Evolutionary conservation across 2,329 filamentous ascomycete species (phyloP), one percentile per base, ranked within the genome.

Genomic region (Zymoseptoria crescenta): DNA sequence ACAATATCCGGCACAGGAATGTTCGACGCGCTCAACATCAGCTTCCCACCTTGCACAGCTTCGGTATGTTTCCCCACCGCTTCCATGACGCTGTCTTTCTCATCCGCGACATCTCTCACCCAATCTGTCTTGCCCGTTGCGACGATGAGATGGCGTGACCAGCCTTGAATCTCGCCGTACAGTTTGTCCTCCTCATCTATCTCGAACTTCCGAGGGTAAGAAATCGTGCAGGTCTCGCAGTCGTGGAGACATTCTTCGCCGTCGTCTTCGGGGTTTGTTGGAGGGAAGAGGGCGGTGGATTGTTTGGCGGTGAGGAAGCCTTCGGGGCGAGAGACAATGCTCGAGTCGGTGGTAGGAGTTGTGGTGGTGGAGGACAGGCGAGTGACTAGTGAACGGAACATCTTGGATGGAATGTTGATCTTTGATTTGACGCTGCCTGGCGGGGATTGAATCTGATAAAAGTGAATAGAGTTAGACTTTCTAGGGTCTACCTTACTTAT

Each of bases 121-220:
- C 94, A 99, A 75, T 99, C 94, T 27, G 87, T 83, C 82, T 96
- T 96, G 62, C 91, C 90, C n/a, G 94, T 99, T 24, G 91, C 94
- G 16, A 97, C 91, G 30, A 99, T 78, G 62, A 96, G 72, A 75
- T 99, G 94, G 20, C 91, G 94, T 69, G 84, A 87, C 88, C 91
- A 97, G 41, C 86, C 90, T 70, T 91, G 89, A 63, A 96, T 83
- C 60, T 88, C 80, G 0, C 93, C 94, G 71, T 95, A 97, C 54
- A 99, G 77, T 67, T 86, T 79, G 71, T 96, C 91, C 6, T 81
- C 77, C 72, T 87, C 83, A 59, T 97, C 88, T 57, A 96, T 84
- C 3, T 78, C 78, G 71, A 84, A 87, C 65, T 83, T 84, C 69
- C 86, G 85, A 45, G 93, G 93, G 72, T 92, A 95, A 61, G 85